Conservation (phyloP, 2,329 filamentous ascomycete genomes). For the Coniochaeta sp. region DNA sequence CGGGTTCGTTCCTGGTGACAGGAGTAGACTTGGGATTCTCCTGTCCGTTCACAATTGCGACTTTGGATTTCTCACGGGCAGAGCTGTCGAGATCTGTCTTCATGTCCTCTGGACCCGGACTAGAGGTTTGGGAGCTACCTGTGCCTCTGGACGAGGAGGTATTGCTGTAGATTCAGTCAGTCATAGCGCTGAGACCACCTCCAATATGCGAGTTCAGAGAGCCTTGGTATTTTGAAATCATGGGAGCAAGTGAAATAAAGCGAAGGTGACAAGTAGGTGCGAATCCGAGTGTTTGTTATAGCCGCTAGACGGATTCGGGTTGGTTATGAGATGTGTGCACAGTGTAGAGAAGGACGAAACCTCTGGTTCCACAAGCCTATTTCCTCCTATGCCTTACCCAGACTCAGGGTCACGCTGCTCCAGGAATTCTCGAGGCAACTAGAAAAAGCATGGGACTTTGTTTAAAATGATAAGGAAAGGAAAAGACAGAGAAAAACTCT, state of each 20-base stretch:
- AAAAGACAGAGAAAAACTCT: neutral
- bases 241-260: neutral
- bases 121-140: neutral
- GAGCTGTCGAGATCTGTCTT: neutral
- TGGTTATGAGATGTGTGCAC: too few relatives aligned
- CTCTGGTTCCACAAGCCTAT: neutral
- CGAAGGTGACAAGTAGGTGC: neutral
- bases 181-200: neutral
- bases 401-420: neutral
- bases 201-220: neutral
- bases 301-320: neutral
- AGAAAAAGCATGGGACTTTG: neutral
- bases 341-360: neutral
- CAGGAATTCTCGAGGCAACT: neutral
- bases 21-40: neutral
- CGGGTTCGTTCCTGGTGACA: neutral
- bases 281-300: neutral
- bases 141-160: neutral
- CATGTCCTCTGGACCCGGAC: neutral
- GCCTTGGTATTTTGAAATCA: neutral
- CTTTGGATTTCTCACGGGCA: neutral
- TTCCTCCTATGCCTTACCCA: neutral
- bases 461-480: neutral
- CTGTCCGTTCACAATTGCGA: neutral
- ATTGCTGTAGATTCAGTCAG: neutral